These are phyloP conservation scores for Debaryomyces sp. DNA, from an alignment of 1,139 yeast species.

Conservation along the genomic window DNA sequence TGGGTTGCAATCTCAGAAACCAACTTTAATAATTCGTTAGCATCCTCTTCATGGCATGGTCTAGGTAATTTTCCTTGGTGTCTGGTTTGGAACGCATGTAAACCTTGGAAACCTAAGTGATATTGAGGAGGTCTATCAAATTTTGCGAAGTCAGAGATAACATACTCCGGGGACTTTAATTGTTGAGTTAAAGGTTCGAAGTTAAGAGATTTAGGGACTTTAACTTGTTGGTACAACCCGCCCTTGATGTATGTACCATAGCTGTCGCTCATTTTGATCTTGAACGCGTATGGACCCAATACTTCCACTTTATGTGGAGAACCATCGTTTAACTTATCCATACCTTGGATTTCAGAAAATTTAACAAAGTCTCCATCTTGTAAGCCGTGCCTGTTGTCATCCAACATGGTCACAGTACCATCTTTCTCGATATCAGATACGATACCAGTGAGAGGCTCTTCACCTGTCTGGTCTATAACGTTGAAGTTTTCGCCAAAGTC, in stretches of 20 bases:
- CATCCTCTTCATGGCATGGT: conserved; percentile 77
- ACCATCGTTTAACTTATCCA: conserved; percentile 68
- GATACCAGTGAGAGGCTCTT: conserved; percentile 85
- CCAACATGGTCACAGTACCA: conserved; percentile 91
- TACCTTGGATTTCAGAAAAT: conserved; percentile 85
- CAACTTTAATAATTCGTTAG: conserved; percentile 62
- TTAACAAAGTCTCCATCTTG: conserved; percentile 91
- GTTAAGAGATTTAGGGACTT: conserved; percentile 66
- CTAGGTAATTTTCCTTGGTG: conserved; percentile 72
- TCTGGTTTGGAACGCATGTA: conserved; percentile 69
- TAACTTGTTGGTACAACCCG: conserved; percentile 91
- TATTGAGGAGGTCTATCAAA: conserved; percentile 89
- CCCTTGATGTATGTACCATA: conserved; percentile 76
- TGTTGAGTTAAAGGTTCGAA: conserved; percentile 71
- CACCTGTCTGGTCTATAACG: conserved; percentile 86
- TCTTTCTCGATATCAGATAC: conserved; percentile 85
- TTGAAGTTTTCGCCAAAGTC: conserved; percentile 86
- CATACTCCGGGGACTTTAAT: conserved; percentile 73
- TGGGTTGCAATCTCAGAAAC: conserved; percentile 63
- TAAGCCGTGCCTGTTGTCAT: conserved; percentile 89
- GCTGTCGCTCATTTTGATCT: conserved; percentile 55
- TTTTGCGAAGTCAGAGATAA: conserved; percentile 88
- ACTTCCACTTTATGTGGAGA: conserved; percentile 76
- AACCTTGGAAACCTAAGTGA: conserved; percentile 90
- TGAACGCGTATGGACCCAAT: conserved; percentile 91